Evolutionary conservation across 2,329 filamentous ascomycete species (phyloP).

Genomic region (Xylaria sp.): DNA sequence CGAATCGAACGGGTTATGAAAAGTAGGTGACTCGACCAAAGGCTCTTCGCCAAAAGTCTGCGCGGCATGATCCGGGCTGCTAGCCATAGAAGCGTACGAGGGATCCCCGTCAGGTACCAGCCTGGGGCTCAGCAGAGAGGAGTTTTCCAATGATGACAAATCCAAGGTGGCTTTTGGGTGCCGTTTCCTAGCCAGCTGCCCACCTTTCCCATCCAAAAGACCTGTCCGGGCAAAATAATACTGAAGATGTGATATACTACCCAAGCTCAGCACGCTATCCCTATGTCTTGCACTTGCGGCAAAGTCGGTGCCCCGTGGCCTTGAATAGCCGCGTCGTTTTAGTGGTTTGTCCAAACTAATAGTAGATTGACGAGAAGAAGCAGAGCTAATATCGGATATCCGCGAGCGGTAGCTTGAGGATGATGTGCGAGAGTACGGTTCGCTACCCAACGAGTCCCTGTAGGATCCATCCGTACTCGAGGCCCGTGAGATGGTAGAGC

Average conservation of each 20-base stretch:
- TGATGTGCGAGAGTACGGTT: constrained; percentile 69
- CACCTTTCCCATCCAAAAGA: constrained; percentile 91
- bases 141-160: constrained; percentile 62
- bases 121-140: constrained; percentile 54
- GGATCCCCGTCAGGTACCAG: constrained; percentile 65
- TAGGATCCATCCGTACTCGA: constrained; percentile 62
- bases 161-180: constrained; percentile 68
- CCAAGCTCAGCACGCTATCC: constrained; percentile 95
- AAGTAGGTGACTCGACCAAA: constrained; percentile 60
- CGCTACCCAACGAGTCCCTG: constrained; percentile 67
- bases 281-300: constrained; percentile 88
- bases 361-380: constrained; percentile 59
- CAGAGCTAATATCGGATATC: constrained; percentile 56
- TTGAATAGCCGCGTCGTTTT: constrained; percentile 82
- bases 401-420: constrained; percentile 66
- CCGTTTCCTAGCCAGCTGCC: constrained; percentile 79
- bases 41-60: constrained; percentile 52
- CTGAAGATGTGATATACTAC: constrained; percentile 96
- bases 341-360: constrained; percentile 54
- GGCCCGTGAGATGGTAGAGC: constrained; percentile 67
- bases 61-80: constrained; percentile 65
- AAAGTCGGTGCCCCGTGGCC: constrained; percentile 88
- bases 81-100: constrained; percentile 68
- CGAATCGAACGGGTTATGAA: constrained; percentile 60
- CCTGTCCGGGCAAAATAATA: constrained; percentile 98